Base-by-base conservation (phyloP, 2,329 filamentous ascomycete species). In the Trichoderma lentiforme region DNA sequence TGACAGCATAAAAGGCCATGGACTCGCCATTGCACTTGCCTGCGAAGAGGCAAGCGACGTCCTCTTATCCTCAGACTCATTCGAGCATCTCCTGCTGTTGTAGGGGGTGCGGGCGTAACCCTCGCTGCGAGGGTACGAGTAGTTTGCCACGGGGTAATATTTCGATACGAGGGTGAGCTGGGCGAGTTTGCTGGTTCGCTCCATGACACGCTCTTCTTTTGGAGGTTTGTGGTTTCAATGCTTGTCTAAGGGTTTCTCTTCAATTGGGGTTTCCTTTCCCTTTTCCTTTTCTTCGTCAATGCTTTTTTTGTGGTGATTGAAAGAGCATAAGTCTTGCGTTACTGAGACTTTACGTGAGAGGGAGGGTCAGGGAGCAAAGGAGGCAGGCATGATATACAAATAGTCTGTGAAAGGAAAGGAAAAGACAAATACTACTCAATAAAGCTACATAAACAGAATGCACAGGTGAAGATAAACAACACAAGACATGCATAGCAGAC, bases 11-110 rank as follows among this genome's bases (percentile, higher is more conserved):
- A 30, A 30, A 8, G 15, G 56, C 1, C 11, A 36, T 15, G 34
- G 14, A 36, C 34, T 36, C 34, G 34, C 34, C 34, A 36, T 36
- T 36, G 47, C 21, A 21, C 85, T 86, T 30, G 78, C 80, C 57
- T 84, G 81, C 1, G 85, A 87, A 32, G 80, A 87, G 36, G 80
- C 83, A 39, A 85, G 75, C 3, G 86, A 88, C 68, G 80, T 83
- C 75, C 82, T 82, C 67, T 81, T 77, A 18, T 76, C 75, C 39
- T 56, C 51, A 73, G 76, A 65, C 51, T 28, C 36, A 36, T 32
- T 53, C 15, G 72, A 58, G 2, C 63, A 64, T 11, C 51, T 26
- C 26, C 39, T 57, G 62, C 43, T 72, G 32, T 56, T 72, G 63
- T 53, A 66, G 6, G 61, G 60, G 21, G 43, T 53, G 65, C 76